phyloP scores from a whole-genome alignment of 2,329 filamentous ascomycete genomes.

The Bretziella fagacearum region DNA sequence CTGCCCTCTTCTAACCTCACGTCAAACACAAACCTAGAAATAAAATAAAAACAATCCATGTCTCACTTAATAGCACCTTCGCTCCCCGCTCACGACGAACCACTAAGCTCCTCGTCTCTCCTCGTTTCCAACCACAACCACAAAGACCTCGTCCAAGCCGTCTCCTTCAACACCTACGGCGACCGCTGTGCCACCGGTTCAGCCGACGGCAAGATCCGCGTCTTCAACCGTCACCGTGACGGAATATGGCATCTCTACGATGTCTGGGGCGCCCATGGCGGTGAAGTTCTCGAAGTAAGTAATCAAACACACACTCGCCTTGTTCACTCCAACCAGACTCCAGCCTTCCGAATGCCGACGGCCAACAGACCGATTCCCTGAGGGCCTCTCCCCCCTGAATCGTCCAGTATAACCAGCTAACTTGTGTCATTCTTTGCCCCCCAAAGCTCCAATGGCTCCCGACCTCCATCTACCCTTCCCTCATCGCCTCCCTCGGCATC shows the following conservation, averaged over 20 bases:
- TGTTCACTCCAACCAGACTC: too few species aligned
- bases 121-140: conserved; percentile 56
- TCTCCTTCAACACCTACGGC: conserved; percentile 83
- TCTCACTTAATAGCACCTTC: conserved; percentile 14
- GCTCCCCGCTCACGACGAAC: conserved; percentile 25
- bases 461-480: conserved; percentile 68
- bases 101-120: conserved; percentile 29
- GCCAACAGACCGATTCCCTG: too few species aligned
- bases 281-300: conserved; percentile 71
- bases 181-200: conserved; percentile 82
- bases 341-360: too few species aligned
- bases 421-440: conserved; percentile 13
- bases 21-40: neutral
- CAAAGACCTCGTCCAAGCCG: conserved; percentile 64
- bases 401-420: conserved; percentile 6
- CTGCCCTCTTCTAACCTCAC: neutral
- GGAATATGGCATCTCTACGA: conserved; percentile 66
- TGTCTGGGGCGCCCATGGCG: conserved; percentile 78
- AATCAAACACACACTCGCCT: too few species aligned
- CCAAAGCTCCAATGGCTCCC: conserved; percentile 79
- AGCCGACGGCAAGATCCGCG: conserved; percentile 80
- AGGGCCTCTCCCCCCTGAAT: too few species aligned
- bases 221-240: conserved; percentile 72
- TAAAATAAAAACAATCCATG: conserved; percentile 9
- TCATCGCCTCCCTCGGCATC: conserved; percentile 74